Evolutionary conservation across 2,329 filamentous ascomycete genomes (phyloP).

Genomic region (Chaetomiaceae sp.): DNA sequence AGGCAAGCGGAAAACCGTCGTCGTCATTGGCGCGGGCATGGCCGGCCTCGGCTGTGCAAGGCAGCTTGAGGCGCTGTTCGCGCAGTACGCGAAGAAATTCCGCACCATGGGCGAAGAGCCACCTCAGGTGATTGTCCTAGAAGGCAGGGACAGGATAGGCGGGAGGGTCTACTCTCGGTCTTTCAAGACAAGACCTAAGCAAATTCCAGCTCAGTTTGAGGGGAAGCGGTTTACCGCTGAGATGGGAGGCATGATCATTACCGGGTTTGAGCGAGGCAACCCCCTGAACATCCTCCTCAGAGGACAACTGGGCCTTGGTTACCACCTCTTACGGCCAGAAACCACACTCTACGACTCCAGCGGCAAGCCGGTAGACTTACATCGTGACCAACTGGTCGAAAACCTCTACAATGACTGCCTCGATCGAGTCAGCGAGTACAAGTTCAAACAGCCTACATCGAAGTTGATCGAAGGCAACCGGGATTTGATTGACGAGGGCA

Average conservation of each 20-base stretch:
- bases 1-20: constrained; percentile 63
- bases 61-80: constrained; percentile 81
- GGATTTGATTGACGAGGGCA: constrained; percentile 74
- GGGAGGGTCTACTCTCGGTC: constrained; percentile 86
- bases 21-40: constrained; percentile 90
- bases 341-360: constrained; percentile 87
- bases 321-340: constrained; percentile 72
- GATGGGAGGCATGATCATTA: constrained; percentile 97
- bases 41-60: constrained; percentile 87
- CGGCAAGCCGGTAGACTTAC: constrained; percentile 70
- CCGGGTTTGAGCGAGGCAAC: constrained; percentile 92
- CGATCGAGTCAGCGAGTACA: constrained; percentile 85
- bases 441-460: constrained; percentile 66
- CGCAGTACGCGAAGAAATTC: constrained; percentile 69
- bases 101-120: constrained; percentile 59
- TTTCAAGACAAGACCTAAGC: constrained; percentile 54
- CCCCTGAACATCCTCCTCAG: constrained; percentile 87
- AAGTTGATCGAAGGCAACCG: constrained; percentile 78
- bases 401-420: constrained; percentile 92
- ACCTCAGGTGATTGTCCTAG: constrained; percentile 74
- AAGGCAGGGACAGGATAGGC: constrained; percentile 81
- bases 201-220: constrained; percentile 48
- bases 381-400: constrained; percentile 77
- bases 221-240: constrained; percentile 74
- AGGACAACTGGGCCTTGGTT: constrained; percentile 81